Base-by-base conservation (phyloP, 148 eudicot genomes). In the Cornus kousa region DNA sequence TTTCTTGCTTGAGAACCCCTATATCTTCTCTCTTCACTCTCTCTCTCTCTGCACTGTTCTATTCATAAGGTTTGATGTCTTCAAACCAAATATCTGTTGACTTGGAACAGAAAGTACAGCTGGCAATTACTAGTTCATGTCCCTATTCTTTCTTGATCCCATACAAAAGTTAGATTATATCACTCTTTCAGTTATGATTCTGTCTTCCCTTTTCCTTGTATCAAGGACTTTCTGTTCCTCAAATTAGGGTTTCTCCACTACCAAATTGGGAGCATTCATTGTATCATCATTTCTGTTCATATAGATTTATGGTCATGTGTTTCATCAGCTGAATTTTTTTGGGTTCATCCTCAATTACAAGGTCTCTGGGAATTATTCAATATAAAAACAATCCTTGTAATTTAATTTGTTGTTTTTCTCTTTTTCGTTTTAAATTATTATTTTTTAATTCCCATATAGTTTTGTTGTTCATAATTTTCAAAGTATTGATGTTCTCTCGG, bases 171-270 rank as follows among this genome's bases (percentile, higher is more conserved):
- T 77, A 32, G 65, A n/a, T 39, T 23, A 53, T 37, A 37, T 37
- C 7, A 67, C 37, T 50, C 73, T 74, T 73, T 74, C 64, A n/a
- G 67, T 73, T 79, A 22, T 55, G 67, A 74, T 32, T 72, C 16
- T 53, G 8, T 79, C 64, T 48, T 69, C 48, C 39, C 72, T 24
- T 39, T 77, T 40, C 78, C 78, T 57, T 40, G 4, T 24, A 80
- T 74, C 78, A 74, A 80, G 82, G 78, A 59, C 5, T 39, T 80
- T 80, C 78, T 53, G 82, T 80, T 80, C 78, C 82, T 80, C 33
- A 59, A 68, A 55, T 23, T 20, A 68, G 78, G 78, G 62, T 37
- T 19, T 55, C 59, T 55, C 5, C 23, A 67, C 32, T 74, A 23
- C 53, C 73, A 70, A n/a, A 0, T 53, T 53, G 16, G 3, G 4